Evolutionary conservation across 2,329 filamentous ascomycete species (phyloP).

Genomic region (Monosporascus sp.): DNA sequence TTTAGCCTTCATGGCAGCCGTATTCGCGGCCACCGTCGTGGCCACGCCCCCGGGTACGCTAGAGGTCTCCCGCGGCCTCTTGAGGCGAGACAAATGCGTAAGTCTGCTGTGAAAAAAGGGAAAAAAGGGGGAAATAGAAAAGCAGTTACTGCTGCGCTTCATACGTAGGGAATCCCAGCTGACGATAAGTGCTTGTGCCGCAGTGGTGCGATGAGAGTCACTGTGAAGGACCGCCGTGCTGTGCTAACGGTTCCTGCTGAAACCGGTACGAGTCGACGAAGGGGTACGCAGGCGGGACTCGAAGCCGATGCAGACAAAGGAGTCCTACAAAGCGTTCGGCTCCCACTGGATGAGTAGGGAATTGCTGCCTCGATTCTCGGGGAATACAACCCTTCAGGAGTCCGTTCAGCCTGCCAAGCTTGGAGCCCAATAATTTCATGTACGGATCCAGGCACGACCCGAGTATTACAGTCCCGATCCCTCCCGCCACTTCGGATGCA

Average conservation of each 20-base stretch:
- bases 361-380: neutral
- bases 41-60: neutral
- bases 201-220: constrained; percentile 1
- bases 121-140: too few relatives aligned
- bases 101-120: too few relatives aligned
- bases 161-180: neutral
- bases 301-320: neutral
- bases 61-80: neutral
- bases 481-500: neutral
- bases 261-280: neutral
- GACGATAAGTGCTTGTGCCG: neutral
- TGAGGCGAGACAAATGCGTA: constrained; percentile 1
- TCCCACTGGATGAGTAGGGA: too few relatives aligned
- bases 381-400: neutral
- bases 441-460: neutral
- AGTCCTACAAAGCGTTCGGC: too few relatives aligned
- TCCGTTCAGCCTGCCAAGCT: neutral
- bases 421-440: neutral
- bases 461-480: neutral
- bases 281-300: neutral
- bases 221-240: constrained; percentile 1
- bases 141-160: too few relatives aligned
- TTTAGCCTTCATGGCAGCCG: neutral
- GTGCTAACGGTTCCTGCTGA: constrained; percentile 3
- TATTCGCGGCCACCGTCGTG: neutral